Evolutionary conservation across 2,329 filamentous ascomycete genomes (phyloP), one percentile per base, ranked within the genome.

Genomic region (Colletotrichum eremochloae): DNA sequence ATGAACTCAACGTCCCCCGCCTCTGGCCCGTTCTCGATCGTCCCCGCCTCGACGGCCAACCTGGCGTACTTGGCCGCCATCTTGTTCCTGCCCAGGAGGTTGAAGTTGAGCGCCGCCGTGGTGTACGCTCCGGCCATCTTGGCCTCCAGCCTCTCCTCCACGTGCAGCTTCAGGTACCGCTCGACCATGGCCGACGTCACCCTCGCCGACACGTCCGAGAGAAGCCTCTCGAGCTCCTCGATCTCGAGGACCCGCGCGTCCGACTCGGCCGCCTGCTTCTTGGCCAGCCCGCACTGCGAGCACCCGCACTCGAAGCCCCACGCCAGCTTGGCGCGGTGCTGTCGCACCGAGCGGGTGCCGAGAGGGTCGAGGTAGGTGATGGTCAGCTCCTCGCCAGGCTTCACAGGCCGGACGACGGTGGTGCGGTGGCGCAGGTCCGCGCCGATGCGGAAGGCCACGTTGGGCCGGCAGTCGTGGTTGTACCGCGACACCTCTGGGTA

Each of bases 381-480:
- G 15, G 81, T 84, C 63, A 85, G 79, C 76, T 85, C 84, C 71
- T 84, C 83, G 29, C 84, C 84, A 0, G 82, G 77, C 6, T 61
- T 50, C 64, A 85, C 84, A 55, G 80, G 78, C 0, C 82, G 78
- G 7, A 80, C 76, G 42, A 82, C 83, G 40, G 81, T 79, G 15
- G 83, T 77, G 64, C 80, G 77, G 71, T 85, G 83, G 5, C 80
- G 79, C 29, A 85, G 77, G 3, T 80, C 80, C 2, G 76, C 64
- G 44, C 78, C 75, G 68, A 83, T 84, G 74, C 79, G 80, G 77
- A 85, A 85, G 74, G 82, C 83, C 44, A 82, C 80, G 70, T 85
- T 85, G 36, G 84, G 81, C 2, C 83, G 79, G 72, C 84, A 86
- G 76, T 85, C 83, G 77, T 86, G 84, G 77, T 86, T 86, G 69